phyloP scores from a whole-genome alignment of 768 basidiomycete species.

The Leccinellum albellum region DNA sequence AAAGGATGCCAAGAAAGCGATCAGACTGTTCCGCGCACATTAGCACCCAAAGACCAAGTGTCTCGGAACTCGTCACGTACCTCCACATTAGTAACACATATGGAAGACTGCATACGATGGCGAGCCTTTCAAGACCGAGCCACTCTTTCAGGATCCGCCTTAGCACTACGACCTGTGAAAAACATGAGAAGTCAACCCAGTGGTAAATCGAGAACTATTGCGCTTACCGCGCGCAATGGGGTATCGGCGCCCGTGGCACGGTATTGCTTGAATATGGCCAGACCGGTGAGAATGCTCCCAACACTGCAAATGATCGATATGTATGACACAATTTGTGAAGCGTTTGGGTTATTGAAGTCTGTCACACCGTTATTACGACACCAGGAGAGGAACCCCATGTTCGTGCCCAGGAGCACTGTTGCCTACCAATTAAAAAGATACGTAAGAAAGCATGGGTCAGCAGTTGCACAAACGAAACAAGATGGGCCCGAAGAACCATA shows the following conservation, averaged over 20 bases:
- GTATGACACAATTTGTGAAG: constrained; percentile 26
- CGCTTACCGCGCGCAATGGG: constrained; percentile 26
- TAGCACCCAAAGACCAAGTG: neutral
- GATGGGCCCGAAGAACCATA: constrained; percentile 1
- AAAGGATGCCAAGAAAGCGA: constrained; percentile 33
- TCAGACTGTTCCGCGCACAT: constrained; percentile 24
- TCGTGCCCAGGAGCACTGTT: constrained; percentile 27
- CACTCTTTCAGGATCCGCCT: constrained; percentile 25
- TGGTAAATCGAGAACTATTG: neutral
- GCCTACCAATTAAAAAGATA: constrained; percentile 13
- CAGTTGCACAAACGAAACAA: neutral
- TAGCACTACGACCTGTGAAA: constrained; percentile 21
- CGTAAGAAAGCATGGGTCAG: neutral
- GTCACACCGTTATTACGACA: constrained; percentile 1
- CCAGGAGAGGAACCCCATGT: constrained; percentile 21
- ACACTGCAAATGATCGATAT: constrained; percentile 27
- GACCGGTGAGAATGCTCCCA: constrained; percentile 30
- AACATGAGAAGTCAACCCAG: neutral
- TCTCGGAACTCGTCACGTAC: constrained; percentile 19
- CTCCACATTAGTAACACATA: constrained; percentile 40
- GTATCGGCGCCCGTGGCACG: constrained; percentile 32
- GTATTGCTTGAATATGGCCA: constrained; percentile 32
- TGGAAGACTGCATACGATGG: constrained; percentile 40
- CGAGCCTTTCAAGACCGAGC: constrained; percentile 35
- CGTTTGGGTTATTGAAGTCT: constrained; percentile 8